Base-by-base conservation (phyloP, 176 grass and related monocot genomes). In the Oryza nivara region DNA sequence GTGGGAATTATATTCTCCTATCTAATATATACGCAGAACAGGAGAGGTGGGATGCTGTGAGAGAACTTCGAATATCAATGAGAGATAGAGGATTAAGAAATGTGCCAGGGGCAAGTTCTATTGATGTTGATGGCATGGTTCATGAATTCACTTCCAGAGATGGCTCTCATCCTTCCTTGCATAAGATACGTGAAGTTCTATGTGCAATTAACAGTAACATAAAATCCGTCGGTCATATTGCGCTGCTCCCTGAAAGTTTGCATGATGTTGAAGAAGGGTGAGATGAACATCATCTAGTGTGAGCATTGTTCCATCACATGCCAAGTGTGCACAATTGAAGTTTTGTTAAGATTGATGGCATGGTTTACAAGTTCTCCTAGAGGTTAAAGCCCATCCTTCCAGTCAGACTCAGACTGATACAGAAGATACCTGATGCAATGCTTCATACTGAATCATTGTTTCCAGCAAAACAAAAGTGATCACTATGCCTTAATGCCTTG, bases 71-170 rank as follows among this genome's bases (percentile, higher is more conserved):
- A 51, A 91, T 88, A 63, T 72, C 86, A 19, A 91, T 95, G 89
- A 91, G 89, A 88, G 84, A 97, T 20, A 82, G 84, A 36, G 84
- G 88, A 41, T 49, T 94, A 70, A 88, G 65, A 66, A 97, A 85
- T 87, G 64, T 95, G 49, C 88, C 90, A 1, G 86, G 95, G 71
- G 92, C 90, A 74, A 97, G 90, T 85, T 97, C 90, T 52, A 85
- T 97, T 72, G 95, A 95, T 83, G 48, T 97, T 68, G 79, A 90
- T 81, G 86, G 90, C 83, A 77, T 80, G 79, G 84, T 94, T 80
- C 87, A 97, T 63, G 90, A 93, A 77, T 94, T 94, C 76, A 94
- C 90, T 80, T 93, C 86, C 32, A 94, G 90, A 86, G 92, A 91
- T 88, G 88, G 88, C 64, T 97, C 84, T 69, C 90, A 97, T 91